Evolutionary conservation across 2,329 filamentous ascomycete genomes (phyloP).

Genomic region (Fusarium annulatum): DNA sequence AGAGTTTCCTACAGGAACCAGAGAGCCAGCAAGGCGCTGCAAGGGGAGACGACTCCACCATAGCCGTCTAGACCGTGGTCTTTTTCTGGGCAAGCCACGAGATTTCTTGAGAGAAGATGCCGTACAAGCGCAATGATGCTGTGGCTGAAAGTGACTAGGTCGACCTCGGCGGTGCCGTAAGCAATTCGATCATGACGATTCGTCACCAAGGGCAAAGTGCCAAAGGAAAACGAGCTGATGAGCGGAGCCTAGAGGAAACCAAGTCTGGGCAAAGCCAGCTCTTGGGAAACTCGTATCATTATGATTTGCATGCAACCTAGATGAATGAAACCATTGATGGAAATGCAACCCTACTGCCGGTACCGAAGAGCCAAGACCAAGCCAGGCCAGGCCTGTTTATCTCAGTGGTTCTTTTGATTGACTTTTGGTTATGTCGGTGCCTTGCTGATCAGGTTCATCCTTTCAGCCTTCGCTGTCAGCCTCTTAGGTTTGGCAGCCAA

Average conservation of each 20-base stretch:
- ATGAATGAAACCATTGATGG: constrained; percentile 16
- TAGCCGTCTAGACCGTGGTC: constrained; percentile 15
- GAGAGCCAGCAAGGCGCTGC: constrained; percentile 16
- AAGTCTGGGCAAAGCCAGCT: background rate
- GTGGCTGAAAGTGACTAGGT: constrained; percentile 19
- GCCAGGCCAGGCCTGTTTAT: background rate
- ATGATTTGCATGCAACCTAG: constrained; percentile 26
- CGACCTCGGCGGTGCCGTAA: constrained; percentile 26
- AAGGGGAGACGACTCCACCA: constrained; percentile 27
- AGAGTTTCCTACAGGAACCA: constrained; percentile 3
- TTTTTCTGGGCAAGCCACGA: constrained; percentile 35
- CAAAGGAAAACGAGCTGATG: constrained; percentile 13
- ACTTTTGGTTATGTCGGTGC: background rate
- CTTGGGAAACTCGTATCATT: constrained; percentile 9
- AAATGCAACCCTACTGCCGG: constrained; percentile 10
- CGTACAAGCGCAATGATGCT: constrained; percentile 23
- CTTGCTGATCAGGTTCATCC: constrained; percentile 14
- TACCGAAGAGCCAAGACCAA: background rate
- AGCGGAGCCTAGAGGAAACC: constrained; percentile 10
- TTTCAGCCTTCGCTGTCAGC: background rate
- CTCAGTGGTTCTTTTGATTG: background rate
- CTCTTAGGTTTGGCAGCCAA: background rate
- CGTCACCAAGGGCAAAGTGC: background rate
- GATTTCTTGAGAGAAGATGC: constrained; percentile 6
- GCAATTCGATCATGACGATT: constrained; percentile 12